Percentiles rank a stretch among this genome's conserved stretches.
Conservation (phyloP, 139 green algal genomes). For the Tetraselmis striata region DNA sequence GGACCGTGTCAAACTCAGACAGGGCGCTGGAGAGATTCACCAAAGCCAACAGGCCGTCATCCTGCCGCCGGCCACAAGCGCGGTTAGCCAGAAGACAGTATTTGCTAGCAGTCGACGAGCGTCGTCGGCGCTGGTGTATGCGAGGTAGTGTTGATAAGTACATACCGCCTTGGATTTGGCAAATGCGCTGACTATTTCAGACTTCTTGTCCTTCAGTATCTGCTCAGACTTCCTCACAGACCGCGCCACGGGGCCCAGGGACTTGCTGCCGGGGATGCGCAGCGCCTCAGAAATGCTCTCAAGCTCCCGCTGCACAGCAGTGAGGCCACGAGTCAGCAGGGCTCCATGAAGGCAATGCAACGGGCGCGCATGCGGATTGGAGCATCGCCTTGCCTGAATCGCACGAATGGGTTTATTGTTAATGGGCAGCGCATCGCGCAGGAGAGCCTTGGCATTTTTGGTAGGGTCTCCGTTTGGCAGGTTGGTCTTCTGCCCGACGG, state of each 20-base stretch:
- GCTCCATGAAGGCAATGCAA: background rate
- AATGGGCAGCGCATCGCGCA: slow-evolving; percentile 93
- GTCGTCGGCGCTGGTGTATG: too few relatives aligned
- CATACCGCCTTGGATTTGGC: background rate
- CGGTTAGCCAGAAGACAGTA: too few relatives aligned
- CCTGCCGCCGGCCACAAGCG: slow-evolving; percentile 26
- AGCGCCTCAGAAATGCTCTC: slow-evolving; percentile 86
- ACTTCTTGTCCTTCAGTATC: slow-evolving; percentile 46
- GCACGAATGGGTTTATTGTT: slow-evolving; percentile 82
- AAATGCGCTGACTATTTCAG: slow-evolving; percentile 57
- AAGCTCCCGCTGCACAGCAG: slow-evolving; percentile 51
- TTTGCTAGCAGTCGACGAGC: too few relatives aligned
- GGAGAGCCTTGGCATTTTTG: slow-evolving; percentile 84
- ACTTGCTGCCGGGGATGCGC: slow-evolving; percentile 77
- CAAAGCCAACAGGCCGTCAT: slow-evolving; percentile 30
- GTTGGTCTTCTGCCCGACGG: background rate
- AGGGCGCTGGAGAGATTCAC: slow-evolving; percentile 40
- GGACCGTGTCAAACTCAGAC: slow-evolving; percentile 56
- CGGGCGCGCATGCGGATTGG: background rate
- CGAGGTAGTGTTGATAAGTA: too few relatives aligned
- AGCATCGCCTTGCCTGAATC: slow-evolving; percentile 56
- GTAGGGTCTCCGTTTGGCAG: slow-evolving; percentile 47
- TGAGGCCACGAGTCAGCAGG: background rate
- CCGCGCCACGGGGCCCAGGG: slow-evolving; percentile 62
- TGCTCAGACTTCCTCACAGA: slow-evolving; percentile 45